Evolutionary conservation across 352 stramenopile genomes (phyloP), one percentile per base, ranked within the genome.

Genomic region (Ophiocytium majus): DNA sequence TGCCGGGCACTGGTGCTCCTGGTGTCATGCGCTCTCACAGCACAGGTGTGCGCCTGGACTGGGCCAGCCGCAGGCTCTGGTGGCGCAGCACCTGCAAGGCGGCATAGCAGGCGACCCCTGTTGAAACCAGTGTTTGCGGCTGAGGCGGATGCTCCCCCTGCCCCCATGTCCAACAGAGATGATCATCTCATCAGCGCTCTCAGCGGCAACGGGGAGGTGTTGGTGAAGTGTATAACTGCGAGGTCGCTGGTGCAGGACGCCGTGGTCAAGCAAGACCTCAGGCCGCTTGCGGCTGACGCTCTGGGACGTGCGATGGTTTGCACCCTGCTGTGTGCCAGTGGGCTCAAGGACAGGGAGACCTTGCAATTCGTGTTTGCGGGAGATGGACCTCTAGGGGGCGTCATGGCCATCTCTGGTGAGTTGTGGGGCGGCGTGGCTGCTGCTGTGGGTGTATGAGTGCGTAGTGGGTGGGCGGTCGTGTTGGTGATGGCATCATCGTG

Each of bases 181-280:
- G 84, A 88, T 35, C 84, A 88, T 50, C 74, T 88, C 31, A 83
- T 88, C n/a, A 76, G 33, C 32, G 84, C 84, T 5, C 33, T 88
- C 28, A 57, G 50, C 37, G 84, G 84, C 35, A 88, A 88, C 64
- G 80, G 84, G 10, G 63, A 88, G 35, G 84, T 88, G 0, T 37
- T 88, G 71, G 84, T 82, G 9, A 86, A 83, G 57, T 57, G 50
- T 28, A 79, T 88, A 17, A 86, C 84, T 28, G 84, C 84, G 0
- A 28, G 84, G 50, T 81, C 66, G 34, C 50, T 88, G 17, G 81
- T 81, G 63, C 80, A 88, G 80, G 84, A 88, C 36, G 84, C 84
- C 1, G 34, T 88, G 23, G 76, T 88, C 19, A 76, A 76, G 35
- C 84, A 88, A 81, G 84, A 85, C 43, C 64, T 88, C 9, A 49